phyloP scores from a whole-genome alignment of 345 rosid species.

The Angophora floribunda region DNA sequence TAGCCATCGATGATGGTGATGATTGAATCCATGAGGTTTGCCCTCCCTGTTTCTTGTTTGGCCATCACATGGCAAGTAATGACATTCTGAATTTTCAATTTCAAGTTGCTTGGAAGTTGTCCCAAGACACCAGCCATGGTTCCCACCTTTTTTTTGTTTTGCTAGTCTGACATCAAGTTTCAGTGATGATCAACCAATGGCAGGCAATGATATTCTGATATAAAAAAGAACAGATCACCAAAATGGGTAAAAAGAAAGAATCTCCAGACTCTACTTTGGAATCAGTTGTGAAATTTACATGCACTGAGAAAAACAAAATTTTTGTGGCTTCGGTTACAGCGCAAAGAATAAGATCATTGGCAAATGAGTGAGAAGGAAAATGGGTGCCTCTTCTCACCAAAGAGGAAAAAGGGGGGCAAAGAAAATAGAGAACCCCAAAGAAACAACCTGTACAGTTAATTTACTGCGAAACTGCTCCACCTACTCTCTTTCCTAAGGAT shows the following conservation, averaged over 20 bases:
- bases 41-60: neutral
- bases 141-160: neutral
- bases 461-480: neutral
- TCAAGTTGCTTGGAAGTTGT: neutral
- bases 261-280: neutral
- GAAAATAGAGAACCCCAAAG: neutral
- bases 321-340: neutral
- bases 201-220: neutral
- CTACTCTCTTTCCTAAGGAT: neutral
- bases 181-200: neutral
- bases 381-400: constrained; percentile 15
- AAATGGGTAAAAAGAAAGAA: neutral
- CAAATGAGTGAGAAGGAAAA: constrained; percentile 26
- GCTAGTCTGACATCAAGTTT: neutral
- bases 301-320: neutral
- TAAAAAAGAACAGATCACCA: neutral
- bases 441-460: neutral
- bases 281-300: neutral
- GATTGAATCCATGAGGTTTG: neutral
- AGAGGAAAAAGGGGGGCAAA: neutral
- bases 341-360: neutral
- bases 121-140: neutral
- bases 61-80: neutral
- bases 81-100: neutral
- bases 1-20: neutral